phyloP scores from a whole-genome alignment of 2,329 filamentous ascomycete species.

The Epichloe baconii region DNA sequence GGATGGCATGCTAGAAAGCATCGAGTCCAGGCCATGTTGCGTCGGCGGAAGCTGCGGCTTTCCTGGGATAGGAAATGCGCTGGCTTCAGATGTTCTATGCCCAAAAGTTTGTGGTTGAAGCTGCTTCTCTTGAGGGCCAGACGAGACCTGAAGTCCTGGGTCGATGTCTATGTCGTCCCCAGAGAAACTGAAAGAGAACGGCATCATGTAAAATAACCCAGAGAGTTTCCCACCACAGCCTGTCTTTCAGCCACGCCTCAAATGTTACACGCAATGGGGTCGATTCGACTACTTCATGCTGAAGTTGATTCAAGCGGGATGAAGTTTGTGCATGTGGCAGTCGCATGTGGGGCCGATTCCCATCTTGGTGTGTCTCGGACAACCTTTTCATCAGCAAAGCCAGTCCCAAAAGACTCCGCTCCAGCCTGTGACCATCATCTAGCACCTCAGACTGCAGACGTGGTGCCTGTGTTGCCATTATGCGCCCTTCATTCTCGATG shows the following conservation, averaged over 20 bases:
- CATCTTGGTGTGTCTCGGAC: no score
- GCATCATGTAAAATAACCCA: constrained; percentile 17
- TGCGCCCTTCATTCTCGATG: constrained; percentile 9
- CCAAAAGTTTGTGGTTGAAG: constrained; percentile 5
- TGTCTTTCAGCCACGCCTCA: background rate
- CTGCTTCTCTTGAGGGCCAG: constrained; percentile 7
- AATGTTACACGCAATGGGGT: background rate
- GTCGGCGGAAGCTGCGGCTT: constrained; percentile 44
- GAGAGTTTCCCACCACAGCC: no score
- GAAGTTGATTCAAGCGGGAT: background rate
- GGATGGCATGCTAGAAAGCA: constrained; percentile 52
- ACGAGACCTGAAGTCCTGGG: constrained; percentile 2
- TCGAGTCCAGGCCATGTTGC: constrained; percentile 34
- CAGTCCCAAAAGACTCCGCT: background rate
- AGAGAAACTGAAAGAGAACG: constrained; percentile 48
- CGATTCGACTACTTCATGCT: background rate
- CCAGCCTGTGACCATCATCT: background rate
- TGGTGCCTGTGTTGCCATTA: constrained; percentile 2
- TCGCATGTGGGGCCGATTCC: no score
- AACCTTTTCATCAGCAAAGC: no score
- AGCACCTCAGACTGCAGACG: no score
- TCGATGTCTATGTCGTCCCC: constrained; percentile 50
- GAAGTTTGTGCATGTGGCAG: background rate
- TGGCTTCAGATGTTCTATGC: constrained; percentile 16
- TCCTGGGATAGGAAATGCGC: constrained; percentile 49